Conservation (phyloP, 345 rosid species). For the Gossypium turneri region DNA sequence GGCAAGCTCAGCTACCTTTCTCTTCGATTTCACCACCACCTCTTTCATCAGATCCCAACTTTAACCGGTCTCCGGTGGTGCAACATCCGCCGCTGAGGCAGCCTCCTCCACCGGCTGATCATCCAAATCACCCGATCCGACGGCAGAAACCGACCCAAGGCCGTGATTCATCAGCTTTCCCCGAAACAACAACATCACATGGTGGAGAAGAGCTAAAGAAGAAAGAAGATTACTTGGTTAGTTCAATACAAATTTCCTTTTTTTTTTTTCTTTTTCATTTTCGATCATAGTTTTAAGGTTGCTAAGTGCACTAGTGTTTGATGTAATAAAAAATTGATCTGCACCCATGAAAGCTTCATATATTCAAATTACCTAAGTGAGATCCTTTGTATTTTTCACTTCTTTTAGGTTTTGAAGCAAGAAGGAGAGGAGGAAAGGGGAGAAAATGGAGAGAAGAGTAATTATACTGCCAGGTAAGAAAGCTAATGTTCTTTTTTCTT, state of each 20-base stretch:
- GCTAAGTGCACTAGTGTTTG: slow-evolving; percentile 39
- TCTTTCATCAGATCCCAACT: slow-evolving; percentile 80
- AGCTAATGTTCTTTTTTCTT: slow-evolving; percentile 28
- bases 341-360: slow-evolving; percentile 25
- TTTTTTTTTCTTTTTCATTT: not conserved
- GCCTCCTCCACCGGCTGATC: slow-evolving; percentile 29
- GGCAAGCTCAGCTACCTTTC: slow-evolving; percentile 65
- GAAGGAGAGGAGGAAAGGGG: slow-evolving; percentile 20
- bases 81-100: slow-evolving; percentile 31
- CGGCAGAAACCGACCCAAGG: not conserved
- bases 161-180: slow-evolving; percentile 16
- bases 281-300: not conserved
- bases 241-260: slow-evolving; percentile 10
- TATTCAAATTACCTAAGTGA: not conserved
- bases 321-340: slow-evolving; percentile 25
- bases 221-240: slow-evolving; percentile 29
- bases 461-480: slow-evolving; percentile 56
- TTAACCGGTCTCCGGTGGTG: slow-evolving; percentile 48
- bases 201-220: slow-evolving; percentile 18
- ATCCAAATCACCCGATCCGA: slow-evolving; percentile 41
- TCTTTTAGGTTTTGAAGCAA: slow-evolving; percentile 26
- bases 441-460: slow-evolving; percentile 31
- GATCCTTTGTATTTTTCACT: slow-evolving; percentile 14
- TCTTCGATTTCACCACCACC: slow-evolving; percentile 74
- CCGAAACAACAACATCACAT: not conserved